Evolutionary conservation across 192 early-diverging fungal genomes (phyloP).

Genomic region (Gigaspora rosea): DNA sequence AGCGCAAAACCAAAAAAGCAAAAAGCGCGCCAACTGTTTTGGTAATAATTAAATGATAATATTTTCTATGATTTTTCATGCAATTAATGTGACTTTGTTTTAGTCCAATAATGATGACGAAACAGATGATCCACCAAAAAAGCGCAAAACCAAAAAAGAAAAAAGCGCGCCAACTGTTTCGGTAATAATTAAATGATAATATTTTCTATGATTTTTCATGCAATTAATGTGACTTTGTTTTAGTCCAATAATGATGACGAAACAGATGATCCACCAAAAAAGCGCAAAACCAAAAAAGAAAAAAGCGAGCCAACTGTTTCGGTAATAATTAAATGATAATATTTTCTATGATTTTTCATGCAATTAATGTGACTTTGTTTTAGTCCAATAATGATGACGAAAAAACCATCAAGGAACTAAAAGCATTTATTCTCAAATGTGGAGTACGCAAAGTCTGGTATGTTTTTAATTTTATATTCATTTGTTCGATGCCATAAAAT

Average conservation of each 20-base stretch:
- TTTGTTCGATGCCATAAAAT: neutral
- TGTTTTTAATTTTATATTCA: neutral
- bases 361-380: neutral
- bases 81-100: neutral
- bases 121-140: neutral
- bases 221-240: neutral
- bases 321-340: neutral
- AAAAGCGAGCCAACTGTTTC: neutral
- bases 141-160: neutral
- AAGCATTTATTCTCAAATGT: conserved; percentile 8
- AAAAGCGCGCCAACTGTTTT: neutral
- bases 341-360: neutral
- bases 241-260: neutral
- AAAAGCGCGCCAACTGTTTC: neutral
- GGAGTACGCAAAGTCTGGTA: conserved; percentile 28
- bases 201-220: neutral
- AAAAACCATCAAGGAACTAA: conserved; percentile 5
- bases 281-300: neutral
- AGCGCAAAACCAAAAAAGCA: neutral
- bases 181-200: neutral
- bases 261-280: neutral
- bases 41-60: neutral
- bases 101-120: neutral
- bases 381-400: neutral
- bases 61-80: neutral